Evolutionary conservation across 2,329 filamentous ascomycete genomes (phyloP), one percentile per base, ranked within the genome.

Genomic region (Paecilomyces sp.): DNA sequence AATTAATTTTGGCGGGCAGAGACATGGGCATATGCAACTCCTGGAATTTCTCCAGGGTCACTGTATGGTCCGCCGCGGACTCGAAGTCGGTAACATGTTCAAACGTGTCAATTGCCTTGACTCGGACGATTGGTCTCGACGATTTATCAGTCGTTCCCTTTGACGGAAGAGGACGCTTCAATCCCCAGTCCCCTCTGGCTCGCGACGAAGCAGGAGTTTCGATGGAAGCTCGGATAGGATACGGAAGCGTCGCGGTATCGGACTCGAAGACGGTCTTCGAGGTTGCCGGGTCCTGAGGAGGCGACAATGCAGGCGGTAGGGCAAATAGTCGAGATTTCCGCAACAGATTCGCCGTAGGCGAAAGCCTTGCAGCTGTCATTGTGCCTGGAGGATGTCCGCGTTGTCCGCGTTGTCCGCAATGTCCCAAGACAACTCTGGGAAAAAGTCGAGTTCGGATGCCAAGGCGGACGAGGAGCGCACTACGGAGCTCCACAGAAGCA

Each of bases 41-140:
- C 72, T 91, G 88, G 79, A 89, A 97, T 79, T 97, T 97, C 70
- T 86, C 81, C 59, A 95, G 79, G 7, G 91, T 92, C 66, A 91
- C 79, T 57, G 87, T 84, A 75, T 96, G 91, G 73, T 96, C 91
- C 59, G 88, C 84, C 0, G 92, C 89, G 41, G 90, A 92, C 63
- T 86, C 82, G 75, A 92, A 97, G 70, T 97, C 92, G 70, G 92
- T 96, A 66, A 97, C 83, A 72, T 92, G 89, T 76, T 97, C 92
- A 66, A 87, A 84, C 1, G 91, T 90, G 78, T 97, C 93, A 64
- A 96, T 83, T 61, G 88, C 83, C 68, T 86, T 87, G 66, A 97
- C 78, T 64, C 90, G 85, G 58, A 96, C 83, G 56, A 90, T 80
- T 9, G 92, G 90, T n/a, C 86, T 87, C 53, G 76, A 79, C 6